Percentiles rank a stretch among this genome's conserved stretches.
Conservation (phyloP, 331 rosid species). For the Prunus yedoensis region DNA sequence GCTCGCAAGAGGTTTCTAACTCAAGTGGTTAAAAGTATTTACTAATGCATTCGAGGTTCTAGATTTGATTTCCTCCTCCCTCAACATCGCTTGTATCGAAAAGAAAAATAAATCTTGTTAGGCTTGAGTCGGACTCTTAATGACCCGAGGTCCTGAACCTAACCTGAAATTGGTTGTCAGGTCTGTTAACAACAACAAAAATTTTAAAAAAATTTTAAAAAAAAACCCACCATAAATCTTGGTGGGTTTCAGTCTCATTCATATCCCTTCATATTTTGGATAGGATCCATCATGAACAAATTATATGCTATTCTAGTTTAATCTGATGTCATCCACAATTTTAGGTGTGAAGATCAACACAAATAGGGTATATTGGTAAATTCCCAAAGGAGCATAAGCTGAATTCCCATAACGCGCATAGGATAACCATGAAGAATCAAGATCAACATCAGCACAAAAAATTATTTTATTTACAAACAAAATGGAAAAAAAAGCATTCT, state of each 20-base stretch:
- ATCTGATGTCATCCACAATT: background rate
- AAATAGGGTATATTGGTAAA: background rate
- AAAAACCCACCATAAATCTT: background rate
- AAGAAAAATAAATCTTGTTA: too few species aligned
- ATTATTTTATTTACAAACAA: background rate
- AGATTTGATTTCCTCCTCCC: too few species aligned
- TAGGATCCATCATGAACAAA: background rate
- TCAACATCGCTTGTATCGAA: too few species aligned
- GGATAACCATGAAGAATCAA: background rate
- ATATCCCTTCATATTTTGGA: background rate
- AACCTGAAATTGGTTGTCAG: too few species aligned
- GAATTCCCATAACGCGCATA: background rate
- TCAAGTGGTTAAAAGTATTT: too few species aligned
- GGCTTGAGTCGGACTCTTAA: too few species aligned
- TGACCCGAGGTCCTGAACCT: too few species aligned
- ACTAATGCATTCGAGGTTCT: too few species aligned
- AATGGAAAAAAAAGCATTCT: constrained; percentile 6
- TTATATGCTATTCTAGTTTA: background rate
- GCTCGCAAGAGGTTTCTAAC: too few species aligned
- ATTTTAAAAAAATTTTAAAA: too few species aligned
- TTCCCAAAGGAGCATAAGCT: background rate
- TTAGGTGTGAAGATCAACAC: background rate
- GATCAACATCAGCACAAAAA: background rate
- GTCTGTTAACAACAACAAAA: too few species aligned
- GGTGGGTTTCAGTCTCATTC: constrained; percentile 4